Evolutionary conservation across 192 early-diverging fungal genomes (phyloP).

Genomic region (Backusella circina): DNA sequence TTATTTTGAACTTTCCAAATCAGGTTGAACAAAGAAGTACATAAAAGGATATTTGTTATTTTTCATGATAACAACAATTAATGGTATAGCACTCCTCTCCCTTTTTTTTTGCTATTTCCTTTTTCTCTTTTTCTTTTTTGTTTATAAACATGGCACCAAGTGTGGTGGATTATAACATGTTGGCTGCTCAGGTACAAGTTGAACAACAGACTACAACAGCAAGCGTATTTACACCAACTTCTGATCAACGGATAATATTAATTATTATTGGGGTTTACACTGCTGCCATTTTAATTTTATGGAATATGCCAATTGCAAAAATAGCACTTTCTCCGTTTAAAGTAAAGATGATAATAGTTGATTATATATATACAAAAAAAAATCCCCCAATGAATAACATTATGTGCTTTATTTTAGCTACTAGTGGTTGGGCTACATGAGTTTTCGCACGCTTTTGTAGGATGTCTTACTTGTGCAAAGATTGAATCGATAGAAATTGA

Average conservation of each 20-base stretch:
- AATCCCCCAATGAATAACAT: background rate
- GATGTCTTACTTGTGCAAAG: constrained; percentile 79
- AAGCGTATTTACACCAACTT: constrained; percentile 24
- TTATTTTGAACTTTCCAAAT: background rate
- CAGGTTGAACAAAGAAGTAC: background rate
- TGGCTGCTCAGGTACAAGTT: constrained; percentile 9
- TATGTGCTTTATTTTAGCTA: constrained; percentile 50
- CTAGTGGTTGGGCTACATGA: constrained; percentile 93
- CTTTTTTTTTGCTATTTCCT: background rate
- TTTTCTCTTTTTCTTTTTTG: background rate
- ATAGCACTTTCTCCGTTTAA: constrained; percentile 92
- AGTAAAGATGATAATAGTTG: constrained; percentile 29
- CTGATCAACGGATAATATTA: constrained; percentile 32
- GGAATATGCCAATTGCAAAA: constrained; percentile 86
- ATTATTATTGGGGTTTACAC: constrained; percentile 64
- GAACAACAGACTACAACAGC: constrained; percentile 19
- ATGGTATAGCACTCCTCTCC: background rate
- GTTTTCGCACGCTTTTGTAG: constrained; percentile 89
- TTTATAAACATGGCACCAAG: constrained; percentile 17
- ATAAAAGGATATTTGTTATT: background rate
- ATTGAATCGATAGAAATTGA: constrained; percentile 88
- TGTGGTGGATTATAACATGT: constrained; percentile 14
- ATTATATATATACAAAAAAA: background rate
- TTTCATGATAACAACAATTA: background rate
- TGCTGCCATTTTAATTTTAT: constrained; percentile 67